These are phyloP conservation scores for Aspergillus floridensis DNA, from an alignment of 2,329 filamentous ascomycete genomes.

Conservation along the genomic window DNA sequence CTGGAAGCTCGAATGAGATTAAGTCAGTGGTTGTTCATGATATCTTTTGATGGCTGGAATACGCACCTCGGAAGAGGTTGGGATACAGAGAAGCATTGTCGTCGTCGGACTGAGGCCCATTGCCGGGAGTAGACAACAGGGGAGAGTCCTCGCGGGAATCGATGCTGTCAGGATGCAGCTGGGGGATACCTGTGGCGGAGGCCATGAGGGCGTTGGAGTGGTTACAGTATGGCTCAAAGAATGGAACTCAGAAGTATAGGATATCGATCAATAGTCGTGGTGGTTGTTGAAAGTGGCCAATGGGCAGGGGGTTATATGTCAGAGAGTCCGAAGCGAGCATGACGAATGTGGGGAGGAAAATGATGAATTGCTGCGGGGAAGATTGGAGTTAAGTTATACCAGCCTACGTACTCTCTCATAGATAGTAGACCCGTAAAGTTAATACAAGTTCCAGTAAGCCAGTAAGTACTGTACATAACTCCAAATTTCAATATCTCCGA, in stretches of 20 bases:
- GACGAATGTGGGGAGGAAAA: background rate
- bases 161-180: conserved; percentile 45
- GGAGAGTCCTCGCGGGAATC: conserved; percentile 62
- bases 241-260: too few species aligned
- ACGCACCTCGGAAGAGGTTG: conserved; percentile 73
- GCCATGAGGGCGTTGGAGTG: conserved; percentile 53
- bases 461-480: too few species aligned
- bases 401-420: too few species aligned
- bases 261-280: too few species aligned
- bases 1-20: conserved; percentile 44
- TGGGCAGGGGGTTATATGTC: background rate
- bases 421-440: too few species aligned
- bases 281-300: background rate
- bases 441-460: too few species aligned
- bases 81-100: conserved; percentile 61
- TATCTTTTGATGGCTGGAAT: background rate
- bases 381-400: too few species aligned
- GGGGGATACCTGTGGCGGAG: conserved; percentile 65
- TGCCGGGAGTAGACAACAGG: conserved; percentile 67
- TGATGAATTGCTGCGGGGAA: background rate
- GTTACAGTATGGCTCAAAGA: too few species aligned
- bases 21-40: too few species aligned
- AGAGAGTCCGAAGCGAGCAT: background rate
- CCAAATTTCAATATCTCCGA: too few species aligned
- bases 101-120: conserved; percentile 63